Evolutionary conservation across 495 filamentous ascomycete species (phyloP).

Genomic region (Aspergillus asperescens): DNA sequence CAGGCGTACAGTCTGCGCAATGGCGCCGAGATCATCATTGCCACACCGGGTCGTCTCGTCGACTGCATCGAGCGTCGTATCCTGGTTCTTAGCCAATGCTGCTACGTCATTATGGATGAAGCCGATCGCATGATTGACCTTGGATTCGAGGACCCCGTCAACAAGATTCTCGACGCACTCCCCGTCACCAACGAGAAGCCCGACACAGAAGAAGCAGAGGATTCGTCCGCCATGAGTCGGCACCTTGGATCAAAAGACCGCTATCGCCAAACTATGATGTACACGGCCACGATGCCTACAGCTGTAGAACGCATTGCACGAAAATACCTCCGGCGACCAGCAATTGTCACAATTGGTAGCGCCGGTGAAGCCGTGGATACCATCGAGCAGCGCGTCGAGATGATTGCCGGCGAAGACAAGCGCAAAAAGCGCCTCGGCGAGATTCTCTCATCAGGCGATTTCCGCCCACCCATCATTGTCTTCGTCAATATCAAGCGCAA

Average conservation of each 20-base stretch:
- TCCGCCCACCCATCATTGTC: conserved; percentile 90
- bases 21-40: conserved; percentile 97
- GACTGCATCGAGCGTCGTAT: conserved; percentile 95
- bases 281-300: conserved; percentile 96
- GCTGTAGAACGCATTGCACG: conserved; percentile 93
- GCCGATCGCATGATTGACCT: conserved; percentile 99
- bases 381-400: conserved; percentile 94
- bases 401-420: conserved; percentile 88
- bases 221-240: conserved; percentile 75
- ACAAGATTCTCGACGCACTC: conserved; percentile 97
- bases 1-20: conserved; percentile 91
- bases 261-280: conserved; percentile 99
- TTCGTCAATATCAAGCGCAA: conserved; percentile 99
- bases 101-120: conserved; percentile 98
- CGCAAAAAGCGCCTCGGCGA: conserved; percentile 94
- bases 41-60: conserved; percentile 92
- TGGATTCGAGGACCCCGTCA: conserved; percentile 95
- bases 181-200: conserved; percentile 95
- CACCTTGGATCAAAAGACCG: conserved; percentile 78
- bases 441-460: conserved; percentile 80
- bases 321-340: conserved; percentile 90
- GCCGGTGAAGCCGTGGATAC: conserved; percentile 98
- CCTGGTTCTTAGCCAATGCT: conserved; percentile 88
- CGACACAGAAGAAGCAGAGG: conserved; percentile 89
- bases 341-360: conserved; percentile 92